A percentile compares a stretch with the other conserved stretches of the same genome.
Conservation (phyloP, 2,329 filamentous ascomycete genomes). For the Trichoderma oligosporum region DNA sequence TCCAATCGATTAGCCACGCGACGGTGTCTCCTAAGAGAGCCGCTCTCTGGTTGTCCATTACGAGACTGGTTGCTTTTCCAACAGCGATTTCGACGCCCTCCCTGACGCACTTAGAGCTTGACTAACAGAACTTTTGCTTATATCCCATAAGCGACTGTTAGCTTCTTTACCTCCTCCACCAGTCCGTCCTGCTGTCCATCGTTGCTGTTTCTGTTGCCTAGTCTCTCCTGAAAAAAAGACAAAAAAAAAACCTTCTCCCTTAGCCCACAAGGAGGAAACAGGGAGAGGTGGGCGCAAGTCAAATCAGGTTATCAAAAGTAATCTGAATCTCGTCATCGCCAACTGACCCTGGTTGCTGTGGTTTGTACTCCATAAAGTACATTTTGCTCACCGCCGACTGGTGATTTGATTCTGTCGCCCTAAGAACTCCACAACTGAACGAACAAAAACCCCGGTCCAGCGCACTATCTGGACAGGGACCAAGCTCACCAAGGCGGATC, state of each 20-base stretch:
- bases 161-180: too few species aligned
- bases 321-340: conserved; percentile 16
- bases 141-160: neutral
- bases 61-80: conserved; percentile 9
- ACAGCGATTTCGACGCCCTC: conserved; percentile 8
- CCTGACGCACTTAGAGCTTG: conserved; percentile 7
- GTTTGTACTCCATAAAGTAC: too few species aligned
- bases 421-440: conserved; percentile 4
- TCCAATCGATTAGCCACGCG: conserved; percentile 18
- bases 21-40: conserved; percentile 8
- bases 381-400: conserved; percentile 17
- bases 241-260: neutral
- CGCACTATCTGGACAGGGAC: conserved; percentile 3
- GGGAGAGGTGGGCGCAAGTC: neutral
- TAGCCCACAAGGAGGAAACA: neutral
- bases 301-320: conserved; percentile 6
- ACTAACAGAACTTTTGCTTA: conserved; percentile 1
- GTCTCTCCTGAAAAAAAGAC: neutral
- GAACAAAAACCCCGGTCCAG: conserved; percentile 1
- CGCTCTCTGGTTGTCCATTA: neutral
- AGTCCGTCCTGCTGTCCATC: neutral
- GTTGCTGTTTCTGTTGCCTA: neutral
- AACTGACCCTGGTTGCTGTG: conserved; percentile 3
- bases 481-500: conserved; percentile 13
- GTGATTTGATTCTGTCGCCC: conserved; percentile 5